These are phyloP conservation scores for Cerioporus squamosus DNA, from an alignment of 1,284 basidiomycete species.

Conservation along the genomic window DNA sequence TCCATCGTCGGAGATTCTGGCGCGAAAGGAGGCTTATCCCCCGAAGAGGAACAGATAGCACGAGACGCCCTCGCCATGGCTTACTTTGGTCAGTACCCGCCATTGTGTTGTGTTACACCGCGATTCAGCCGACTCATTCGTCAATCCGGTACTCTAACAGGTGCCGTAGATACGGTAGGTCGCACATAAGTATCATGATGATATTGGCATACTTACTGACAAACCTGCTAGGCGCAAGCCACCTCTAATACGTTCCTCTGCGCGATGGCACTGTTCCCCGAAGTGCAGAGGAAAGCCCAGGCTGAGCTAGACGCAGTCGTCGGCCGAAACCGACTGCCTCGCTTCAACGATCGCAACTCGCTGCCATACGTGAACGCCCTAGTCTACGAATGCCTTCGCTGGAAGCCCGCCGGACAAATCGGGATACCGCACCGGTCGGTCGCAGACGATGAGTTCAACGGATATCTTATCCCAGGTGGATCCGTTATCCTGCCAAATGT, in stretches of 20 bases:
- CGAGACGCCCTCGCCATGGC: background rate
- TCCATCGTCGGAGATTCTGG: background rate
- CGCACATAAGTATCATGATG: background rate
- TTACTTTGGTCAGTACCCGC: background rate
- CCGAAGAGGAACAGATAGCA: background rate
- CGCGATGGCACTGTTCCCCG: slow-evolving; percentile 29
- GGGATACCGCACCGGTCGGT: slow-evolving; percentile 16
- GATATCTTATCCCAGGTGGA: slow-evolving; percentile 27
- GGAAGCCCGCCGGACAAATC: slow-evolving; percentile 21
- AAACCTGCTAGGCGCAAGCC: background rate
- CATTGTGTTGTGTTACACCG: background rate
- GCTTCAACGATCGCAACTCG: slow-evolving; percentile 16
- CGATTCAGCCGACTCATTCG: background rate
- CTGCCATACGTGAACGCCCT: slow-evolving; percentile 20
- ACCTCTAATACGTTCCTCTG: slow-evolving; percentile 12
- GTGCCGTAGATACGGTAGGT: background rate
- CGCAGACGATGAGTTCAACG: slow-evolving; percentile 24
- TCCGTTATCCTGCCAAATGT: slow-evolving; percentile 21
- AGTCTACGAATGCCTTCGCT: slow-evolving; percentile 24
- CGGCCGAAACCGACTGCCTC: slow-evolving; percentile 19
- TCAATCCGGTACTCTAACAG: background rate
- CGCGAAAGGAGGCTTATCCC: background rate
- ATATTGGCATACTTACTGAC: background rate
- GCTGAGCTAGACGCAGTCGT: slow-evolving; percentile 33
- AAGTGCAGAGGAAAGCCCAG: slow-evolving; percentile 31